Evolutionary conservation across 2,329 filamentous ascomycete species (phyloP).

Genomic region (Fusarium torreyae): DNA sequence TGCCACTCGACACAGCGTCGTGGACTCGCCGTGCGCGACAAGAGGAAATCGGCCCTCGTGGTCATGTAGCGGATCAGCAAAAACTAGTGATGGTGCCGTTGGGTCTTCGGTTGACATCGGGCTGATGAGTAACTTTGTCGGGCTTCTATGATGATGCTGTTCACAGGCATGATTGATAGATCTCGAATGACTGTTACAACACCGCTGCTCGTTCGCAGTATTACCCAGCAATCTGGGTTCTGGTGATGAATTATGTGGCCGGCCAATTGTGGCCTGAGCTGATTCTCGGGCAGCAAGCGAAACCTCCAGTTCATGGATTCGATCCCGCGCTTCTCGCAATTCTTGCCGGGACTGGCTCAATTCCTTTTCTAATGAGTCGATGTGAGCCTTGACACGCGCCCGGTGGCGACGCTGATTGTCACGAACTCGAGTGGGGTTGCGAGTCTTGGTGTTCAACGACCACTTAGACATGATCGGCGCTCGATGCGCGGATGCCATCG

Average conservation of each 20-base stretch:
- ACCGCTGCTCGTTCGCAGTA: too few species aligned
- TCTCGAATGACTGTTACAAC: too few species aligned
- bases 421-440: constrained; percentile 59
- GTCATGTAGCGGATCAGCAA: constrained; percentile 2
- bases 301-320: constrained; percentile 4
- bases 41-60: background rate
- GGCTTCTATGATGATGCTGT: too few species aligned
- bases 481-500: background rate
- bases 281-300: background rate
- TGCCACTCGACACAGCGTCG: constrained; percentile 21
- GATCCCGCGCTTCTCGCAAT: constrained; percentile 4
- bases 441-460: constrained; percentile 36
- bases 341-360: constrained; percentile 39
- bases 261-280: background rate
- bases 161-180: too few species aligned
- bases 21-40: constrained; percentile 13
- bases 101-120: background rate
- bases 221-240: background rate
- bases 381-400: constrained; percentile 58
- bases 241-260: background rate
- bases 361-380: constrained; percentile 50
- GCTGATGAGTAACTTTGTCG: too few species aligned
- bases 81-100: background rate
- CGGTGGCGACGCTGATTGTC: constrained; percentile 68
- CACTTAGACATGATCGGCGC: constrained; percentile 19